Conservation (phyloP, 805 yeast species). For the Candida nitratophila region DNA sequence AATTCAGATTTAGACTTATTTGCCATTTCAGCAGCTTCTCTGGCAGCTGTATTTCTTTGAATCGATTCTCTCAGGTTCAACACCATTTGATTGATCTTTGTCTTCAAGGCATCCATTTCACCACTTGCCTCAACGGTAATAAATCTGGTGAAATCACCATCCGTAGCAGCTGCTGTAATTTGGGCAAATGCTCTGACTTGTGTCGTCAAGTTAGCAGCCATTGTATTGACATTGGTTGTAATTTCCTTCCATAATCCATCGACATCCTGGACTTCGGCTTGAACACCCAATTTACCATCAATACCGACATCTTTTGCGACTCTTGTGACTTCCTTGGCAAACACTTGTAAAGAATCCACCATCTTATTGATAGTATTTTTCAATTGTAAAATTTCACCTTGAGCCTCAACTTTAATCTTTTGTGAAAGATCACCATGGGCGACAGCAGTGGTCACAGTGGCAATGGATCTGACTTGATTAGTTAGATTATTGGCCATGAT, state of each 20-base stretch:
- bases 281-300: constrained; percentile 88
- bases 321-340: constrained; percentile 82
- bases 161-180: constrained; percentile 90
- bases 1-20: constrained; percentile 86
- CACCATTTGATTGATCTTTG: constrained; percentile 74
- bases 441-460: constrained; percentile 86
- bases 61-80: constrained; percentile 80
- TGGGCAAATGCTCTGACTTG: constrained; percentile 93
- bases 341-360: constrained; percentile 86
- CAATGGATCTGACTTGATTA: constrained; percentile 82
- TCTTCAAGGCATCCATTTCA: constrained; percentile 73
- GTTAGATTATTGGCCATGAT: constrained; percentile 85
- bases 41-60: constrained; percentile 86
- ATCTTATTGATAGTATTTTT: constrained; percentile 83
- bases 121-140: constrained; percentile 90
- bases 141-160: constrained; percentile 85
- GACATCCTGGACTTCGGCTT: constrained; percentile 84
- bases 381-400: constrained; percentile 82
- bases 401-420: constrained; percentile 83
- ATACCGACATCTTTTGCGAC: constrained; percentile 93
- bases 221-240: constrained; percentile 84
- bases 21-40: constrained; percentile 91
- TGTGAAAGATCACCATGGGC: constrained; percentile 85
- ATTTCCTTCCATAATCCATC: constrained; percentile 91
- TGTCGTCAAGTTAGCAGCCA: constrained; percentile 90